Conservation (phyloP, 257 asterid genomes). For the Rhazya stricta region DNA sequence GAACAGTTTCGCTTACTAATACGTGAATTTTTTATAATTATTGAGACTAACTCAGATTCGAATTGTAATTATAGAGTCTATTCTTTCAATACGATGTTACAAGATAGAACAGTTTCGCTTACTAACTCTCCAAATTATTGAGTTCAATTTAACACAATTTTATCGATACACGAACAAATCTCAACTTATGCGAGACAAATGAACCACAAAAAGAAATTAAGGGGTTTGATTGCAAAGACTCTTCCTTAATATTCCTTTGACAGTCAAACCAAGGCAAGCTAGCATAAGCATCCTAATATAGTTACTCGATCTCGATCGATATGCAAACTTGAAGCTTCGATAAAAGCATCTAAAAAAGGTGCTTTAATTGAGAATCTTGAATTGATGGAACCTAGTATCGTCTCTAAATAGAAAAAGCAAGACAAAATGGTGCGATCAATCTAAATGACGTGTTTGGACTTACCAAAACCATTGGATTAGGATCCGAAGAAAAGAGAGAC, state of each 20-base stretch:
- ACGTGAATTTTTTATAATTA: too few species aligned
- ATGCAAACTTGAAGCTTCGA: not conserved
- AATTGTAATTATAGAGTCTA: too few species aligned
- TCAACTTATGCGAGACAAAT: too few species aligned
- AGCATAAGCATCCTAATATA: not conserved
- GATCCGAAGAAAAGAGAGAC: not conserved
- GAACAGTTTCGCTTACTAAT: too few species aligned
- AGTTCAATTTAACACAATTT: too few species aligned
- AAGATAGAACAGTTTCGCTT: too few species aligned
- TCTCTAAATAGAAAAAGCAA: not conserved
- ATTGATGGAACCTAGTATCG: not conserved
- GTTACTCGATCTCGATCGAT: too few species aligned
- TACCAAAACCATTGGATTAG: not conserved
- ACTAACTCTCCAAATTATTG: too few species aligned
- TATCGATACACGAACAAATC: too few species aligned
- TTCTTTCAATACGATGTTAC: too few species aligned
- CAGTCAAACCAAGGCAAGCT: not conserved
- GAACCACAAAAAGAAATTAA: not conserved
- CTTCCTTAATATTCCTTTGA: not conserved
- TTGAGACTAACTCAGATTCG: too few species aligned
- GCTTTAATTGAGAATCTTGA: not conserved
- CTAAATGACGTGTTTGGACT: not conserved
- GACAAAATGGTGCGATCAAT: not conserved
- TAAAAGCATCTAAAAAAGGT: not conserved
- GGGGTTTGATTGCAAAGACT: not conserved